Conservation (phyloP, 1,139 yeast species). For the Hemisphaericaspora subhashii region DNA sequence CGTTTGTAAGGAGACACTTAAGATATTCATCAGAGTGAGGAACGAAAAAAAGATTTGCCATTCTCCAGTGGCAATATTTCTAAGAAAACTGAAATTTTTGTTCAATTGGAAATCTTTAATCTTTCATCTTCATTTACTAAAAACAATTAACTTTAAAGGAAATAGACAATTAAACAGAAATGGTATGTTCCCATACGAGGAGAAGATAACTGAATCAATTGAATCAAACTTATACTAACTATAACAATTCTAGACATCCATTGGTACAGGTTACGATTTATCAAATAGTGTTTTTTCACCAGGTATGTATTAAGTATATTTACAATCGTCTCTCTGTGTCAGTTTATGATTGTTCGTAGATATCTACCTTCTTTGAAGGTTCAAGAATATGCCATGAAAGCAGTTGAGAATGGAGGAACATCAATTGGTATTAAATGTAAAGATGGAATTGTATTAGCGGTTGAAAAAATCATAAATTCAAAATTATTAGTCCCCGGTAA, state of each 20-base stretch:
- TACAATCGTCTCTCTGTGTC: too few relatives aligned
- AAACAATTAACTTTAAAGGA: too few relatives aligned
- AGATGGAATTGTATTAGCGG: conserved; percentile 96
- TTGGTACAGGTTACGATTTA: conserved; percentile 96
- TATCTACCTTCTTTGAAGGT: too few relatives aligned
- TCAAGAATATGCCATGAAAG: conserved; percentile 95
- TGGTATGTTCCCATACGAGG: conserved; percentile 12
- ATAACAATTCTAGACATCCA: conserved; percentile 54
- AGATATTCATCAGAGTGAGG: too few relatives aligned
- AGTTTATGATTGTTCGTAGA: too few relatives aligned
- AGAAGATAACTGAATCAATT: too few relatives aligned
- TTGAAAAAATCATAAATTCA: conserved; percentile 85
- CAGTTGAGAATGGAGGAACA: conserved; percentile 96
- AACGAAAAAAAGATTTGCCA: conserved; percentile 3
- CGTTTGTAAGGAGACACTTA: too few relatives aligned
- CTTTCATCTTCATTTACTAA: too few relatives aligned
- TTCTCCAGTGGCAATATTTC: conserved; percentile 11
- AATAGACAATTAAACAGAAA: too few relatives aligned
- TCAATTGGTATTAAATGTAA: conserved; percentile 88
- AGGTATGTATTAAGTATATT: conserved; percentile 31
- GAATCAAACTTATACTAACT: conserved; percentile 5
- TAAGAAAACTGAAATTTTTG: too few relatives aligned
- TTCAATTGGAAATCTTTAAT: too few relatives aligned
- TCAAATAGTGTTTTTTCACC: conserved; percentile 84
- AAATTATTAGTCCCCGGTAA: conserved; percentile 86